Evolutionary conservation across 2,329 filamentous ascomycete species (phyloP).

Genomic region (Alternaria dauci): DNA sequence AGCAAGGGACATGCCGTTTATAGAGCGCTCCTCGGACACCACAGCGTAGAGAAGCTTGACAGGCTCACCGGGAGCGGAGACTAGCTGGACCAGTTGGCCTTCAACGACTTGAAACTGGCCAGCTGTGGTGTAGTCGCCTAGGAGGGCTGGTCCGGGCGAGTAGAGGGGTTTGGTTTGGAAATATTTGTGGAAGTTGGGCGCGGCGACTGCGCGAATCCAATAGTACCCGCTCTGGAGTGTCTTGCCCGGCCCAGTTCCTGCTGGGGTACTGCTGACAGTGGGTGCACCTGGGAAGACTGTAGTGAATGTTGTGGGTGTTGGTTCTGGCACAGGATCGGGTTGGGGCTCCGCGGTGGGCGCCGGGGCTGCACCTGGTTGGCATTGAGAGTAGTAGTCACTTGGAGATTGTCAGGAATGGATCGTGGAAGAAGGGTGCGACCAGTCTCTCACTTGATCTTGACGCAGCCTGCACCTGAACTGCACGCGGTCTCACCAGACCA

Average conservation of each 20-base stretch:
- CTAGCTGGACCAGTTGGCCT: conserved; percentile 65
- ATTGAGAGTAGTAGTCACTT: conserved; percentile 53
- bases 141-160: conserved; percentile 59
- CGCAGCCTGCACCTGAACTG: conserved; percentile 37
- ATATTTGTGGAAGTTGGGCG: conserved; percentile 63
- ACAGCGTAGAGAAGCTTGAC: conserved; percentile 51
- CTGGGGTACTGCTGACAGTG: conserved; percentile 33
- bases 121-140: conserved; percentile 62
- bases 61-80: conserved; percentile 58
- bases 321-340: conserved; percentile 11
- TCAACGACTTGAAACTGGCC: conserved; percentile 66
- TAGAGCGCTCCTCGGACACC: conserved; percentile 36
- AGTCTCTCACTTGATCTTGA: conserved; percentile 39
- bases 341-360: conserved; percentile 19
- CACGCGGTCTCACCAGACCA: conserved; percentile 41
- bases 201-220: conserved; percentile 66
- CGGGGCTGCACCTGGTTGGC: conserved; percentile 48
- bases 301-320: conserved; percentile 22
- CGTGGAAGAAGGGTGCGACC: background rate
- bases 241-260: conserved; percentile 51
- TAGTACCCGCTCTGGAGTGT: conserved; percentile 62
- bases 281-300: conserved; percentile 22
- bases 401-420: conserved; percentile 10
- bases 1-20: conserved; percentile 54
- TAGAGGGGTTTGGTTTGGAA: conserved; percentile 49